Evolutionary conservation across 2,329 filamentous ascomycete species (phyloP).

Genomic region (Phaeomoniella chlamydospora): DNA sequence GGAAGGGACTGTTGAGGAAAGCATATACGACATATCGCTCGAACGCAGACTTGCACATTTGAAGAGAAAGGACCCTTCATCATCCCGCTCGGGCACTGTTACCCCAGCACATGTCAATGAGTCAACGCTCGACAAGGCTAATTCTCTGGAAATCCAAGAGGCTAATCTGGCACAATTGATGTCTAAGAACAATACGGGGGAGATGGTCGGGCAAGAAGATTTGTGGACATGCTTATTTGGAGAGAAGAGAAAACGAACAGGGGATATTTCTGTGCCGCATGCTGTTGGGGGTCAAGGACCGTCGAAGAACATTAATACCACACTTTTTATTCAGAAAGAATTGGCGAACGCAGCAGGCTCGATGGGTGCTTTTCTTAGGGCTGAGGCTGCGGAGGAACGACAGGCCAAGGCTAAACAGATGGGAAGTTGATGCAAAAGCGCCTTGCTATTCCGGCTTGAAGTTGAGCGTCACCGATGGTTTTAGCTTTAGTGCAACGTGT

Average conservation of each 20-base stretch:
- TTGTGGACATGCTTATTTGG: slow-evolving; percentile 82
- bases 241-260: slow-evolving; percentile 22
- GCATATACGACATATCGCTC: slow-evolving; percentile 79
- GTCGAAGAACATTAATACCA: too few species aligned
- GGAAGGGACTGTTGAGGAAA: slow-evolving; percentile 81
- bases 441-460: too few species aligned
- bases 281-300: not conserved
- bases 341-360: slow-evolving; percentile 22
- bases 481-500: too few species aligned
- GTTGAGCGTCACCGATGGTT: too few species aligned
- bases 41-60: slow-evolving; percentile 67
- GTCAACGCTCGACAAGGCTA: slow-evolving; percentile 65
- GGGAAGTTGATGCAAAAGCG: too few species aligned
- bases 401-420: too few species aligned
- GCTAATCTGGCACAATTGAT: slow-evolving; percentile 57
- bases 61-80: slow-evolving; percentile 26
- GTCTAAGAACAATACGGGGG: slow-evolving; percentile 57
- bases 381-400: slow-evolving; percentile 38
- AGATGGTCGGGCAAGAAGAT: slow-evolving; percentile 64
- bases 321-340: too few species aligned
- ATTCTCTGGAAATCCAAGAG: slow-evolving; percentile 68
- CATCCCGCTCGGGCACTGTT: slow-evolving; percentile 10
- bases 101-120: slow-evolving; percentile 21
- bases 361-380: slow-evolving; percentile 35
- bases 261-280: not conserved